These are phyloP conservation scores for Marasmius sp. DNA, from an alignment of 1,284 basidiomycete genomes.

Conservation along the genomic window DNA sequence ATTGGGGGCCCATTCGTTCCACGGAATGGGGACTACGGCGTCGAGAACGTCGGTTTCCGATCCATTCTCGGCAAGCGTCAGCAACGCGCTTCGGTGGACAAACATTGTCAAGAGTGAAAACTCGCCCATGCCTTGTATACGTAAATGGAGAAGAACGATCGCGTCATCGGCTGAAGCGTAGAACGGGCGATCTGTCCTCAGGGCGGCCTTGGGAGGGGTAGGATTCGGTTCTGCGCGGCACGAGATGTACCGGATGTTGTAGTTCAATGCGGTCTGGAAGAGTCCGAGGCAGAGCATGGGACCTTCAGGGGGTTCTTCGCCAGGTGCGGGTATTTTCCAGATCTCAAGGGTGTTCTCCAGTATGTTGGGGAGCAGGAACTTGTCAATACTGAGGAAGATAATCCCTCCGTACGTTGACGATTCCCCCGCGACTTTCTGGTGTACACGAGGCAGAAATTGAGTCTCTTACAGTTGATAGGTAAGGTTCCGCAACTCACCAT, in stretches of 20 bases:
- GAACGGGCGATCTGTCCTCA: constrained; percentile 25
- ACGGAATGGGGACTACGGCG: constrained; percentile 25
- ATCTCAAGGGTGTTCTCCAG: constrained; percentile 35
- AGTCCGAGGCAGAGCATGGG: constrained; percentile 31
- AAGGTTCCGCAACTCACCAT: constrained; percentile 26
- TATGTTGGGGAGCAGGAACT: constrained; percentile 42
- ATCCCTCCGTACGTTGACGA: constrained; percentile 37
- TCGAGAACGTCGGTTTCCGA: background rate
- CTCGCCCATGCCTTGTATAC: constrained; percentile 19
- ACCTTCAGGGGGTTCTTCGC: constrained; percentile 15
- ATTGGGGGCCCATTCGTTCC: constrained; percentile 42
- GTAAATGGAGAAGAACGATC: constrained; percentile 41
- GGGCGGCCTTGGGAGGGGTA: constrained; percentile 16
- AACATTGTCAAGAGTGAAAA: constrained; percentile 34
- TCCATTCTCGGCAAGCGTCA: constrained; percentile 13
- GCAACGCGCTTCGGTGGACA: constrained; percentile 36
- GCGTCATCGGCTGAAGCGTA: constrained; percentile 33
- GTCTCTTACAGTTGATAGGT: too few relatives aligned
- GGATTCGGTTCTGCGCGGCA: constrained; percentile 50
- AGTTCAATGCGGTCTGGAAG: constrained; percentile 29
- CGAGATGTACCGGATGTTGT: constrained; percentile 30
- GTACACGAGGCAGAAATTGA: background rate
- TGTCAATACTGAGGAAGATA: constrained; percentile 38
- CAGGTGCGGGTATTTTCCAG: constrained; percentile 31
- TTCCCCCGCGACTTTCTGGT: constrained; percentile 24